Evolutionary conservation across 208 protist genomes (phyloP).

Genomic region (Acanthamoeba castellanii): DNA sequence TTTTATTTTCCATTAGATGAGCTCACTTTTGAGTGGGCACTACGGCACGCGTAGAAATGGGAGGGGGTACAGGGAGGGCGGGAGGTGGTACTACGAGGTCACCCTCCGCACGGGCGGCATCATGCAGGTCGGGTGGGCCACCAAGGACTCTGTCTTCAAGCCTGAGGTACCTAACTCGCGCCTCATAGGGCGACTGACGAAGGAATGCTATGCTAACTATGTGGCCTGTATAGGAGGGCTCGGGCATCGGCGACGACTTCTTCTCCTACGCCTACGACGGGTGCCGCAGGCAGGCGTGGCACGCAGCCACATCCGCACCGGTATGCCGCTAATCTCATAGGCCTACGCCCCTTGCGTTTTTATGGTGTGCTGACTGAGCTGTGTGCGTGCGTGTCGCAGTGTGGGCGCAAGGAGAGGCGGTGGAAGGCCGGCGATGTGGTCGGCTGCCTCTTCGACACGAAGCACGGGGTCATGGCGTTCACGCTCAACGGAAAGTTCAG

Average conservation of each 20-base stretch:
- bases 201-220: not conserved
- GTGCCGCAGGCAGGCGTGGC: slow-evolving; percentile 4
- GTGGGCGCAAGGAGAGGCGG: not conserved
- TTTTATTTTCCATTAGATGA: not conserved
- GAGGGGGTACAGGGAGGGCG: not conserved
- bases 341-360: too few relatives aligned
- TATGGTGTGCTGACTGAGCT: too few relatives aligned
- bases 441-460: slow-evolving; percentile 28
- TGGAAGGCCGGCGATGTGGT: slow-evolving; percentile 65
- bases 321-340: slow-evolving; percentile 1
- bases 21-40: too few relatives aligned
- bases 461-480: not conserved
- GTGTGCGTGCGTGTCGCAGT: not conserved
- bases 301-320: not conserved
- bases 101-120: slow-evolving; percentile 60
- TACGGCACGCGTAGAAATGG: too few relatives aligned
- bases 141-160: slow-evolving; percentile 54
- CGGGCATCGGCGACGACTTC: slow-evolving; percentile 57
- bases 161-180: not conserved
- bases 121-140: slow-evolving; percentile 72
- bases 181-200: not conserved
- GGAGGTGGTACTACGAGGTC: slow-evolving; percentile 58
- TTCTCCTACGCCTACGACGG: slow-evolving; percentile 70
- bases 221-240: not conserved
- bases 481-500: not conserved